phyloP scores from a whole-genome alignment of 2,329 filamentous ascomycete genomes.

The Anthostomella pinea region DNA sequence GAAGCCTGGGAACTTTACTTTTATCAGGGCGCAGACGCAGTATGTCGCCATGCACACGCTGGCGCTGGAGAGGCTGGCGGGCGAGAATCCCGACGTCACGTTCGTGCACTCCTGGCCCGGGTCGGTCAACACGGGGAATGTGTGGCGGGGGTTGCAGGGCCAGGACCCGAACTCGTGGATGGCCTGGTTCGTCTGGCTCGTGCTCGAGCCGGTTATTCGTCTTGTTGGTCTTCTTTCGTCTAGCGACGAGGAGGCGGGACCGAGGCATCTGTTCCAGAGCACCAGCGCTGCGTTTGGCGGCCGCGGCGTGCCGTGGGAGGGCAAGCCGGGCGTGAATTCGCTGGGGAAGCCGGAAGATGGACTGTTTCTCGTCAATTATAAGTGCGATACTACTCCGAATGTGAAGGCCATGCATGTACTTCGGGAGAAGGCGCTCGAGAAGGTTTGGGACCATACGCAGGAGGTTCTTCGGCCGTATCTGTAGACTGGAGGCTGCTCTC shows the following conservation, averaged over 20 bases:
- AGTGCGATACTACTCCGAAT: conserved; percentile 32
- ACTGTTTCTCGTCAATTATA: conserved; percentile 34
- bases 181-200: conserved; percentile 31
- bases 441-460: conserved; percentile 34
- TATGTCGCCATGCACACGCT: conserved; percentile 31
- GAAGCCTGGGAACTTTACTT: conserved; percentile 30
- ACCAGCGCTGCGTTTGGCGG: conserved; percentile 37
- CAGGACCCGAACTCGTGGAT: conserved; percentile 22
- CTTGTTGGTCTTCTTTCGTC: conserved; percentile 29
- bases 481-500: too few relatives aligned
- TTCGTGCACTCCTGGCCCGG: conserved; percentile 37
- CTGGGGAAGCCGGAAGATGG: conserved; percentile 24
- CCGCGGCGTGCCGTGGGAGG: conserved; percentile 31
- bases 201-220: conserved; percentile 33
- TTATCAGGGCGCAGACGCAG: conserved; percentile 31
- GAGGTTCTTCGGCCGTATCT: conserved; percentile 27
- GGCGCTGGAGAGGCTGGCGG: too few relatives aligned
- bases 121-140: conserved; percentile 35
- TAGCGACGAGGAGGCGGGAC: conserved; percentile 32
- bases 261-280: conserved; percentile 34
- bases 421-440: conserved; percentile 28
- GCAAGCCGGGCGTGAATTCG: conserved; percentile 30
- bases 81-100: too few relatives aligned
- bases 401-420: conserved; percentile 26
- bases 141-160: conserved; percentile 28